Evolutionary conservation across 352 stramenopile species (phyloP).

Genomic region (Pythium oligandrum): DNA sequence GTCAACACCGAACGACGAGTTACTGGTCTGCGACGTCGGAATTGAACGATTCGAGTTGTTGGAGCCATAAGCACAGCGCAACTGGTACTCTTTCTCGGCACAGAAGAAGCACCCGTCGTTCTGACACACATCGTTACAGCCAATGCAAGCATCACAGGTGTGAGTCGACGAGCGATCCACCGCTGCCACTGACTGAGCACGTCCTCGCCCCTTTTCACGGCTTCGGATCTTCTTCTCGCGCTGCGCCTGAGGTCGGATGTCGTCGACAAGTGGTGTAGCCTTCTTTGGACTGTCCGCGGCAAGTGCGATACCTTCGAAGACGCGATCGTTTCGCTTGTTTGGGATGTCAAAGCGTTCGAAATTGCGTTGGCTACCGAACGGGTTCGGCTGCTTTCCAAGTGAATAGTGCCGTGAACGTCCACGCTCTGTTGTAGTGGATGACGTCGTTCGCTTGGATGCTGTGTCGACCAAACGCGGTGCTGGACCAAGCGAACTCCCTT

Average conservation of each 20-base stretch:
- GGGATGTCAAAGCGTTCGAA: too few relatives aligned
- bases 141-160: slow-evolving; percentile 68
- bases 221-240: slow-evolving; percentile 1
- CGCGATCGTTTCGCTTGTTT: too few relatives aligned
- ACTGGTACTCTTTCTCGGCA: slow-evolving; percentile 69
- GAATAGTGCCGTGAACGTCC: too few relatives aligned
- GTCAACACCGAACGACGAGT: slow-evolving; percentile 24
- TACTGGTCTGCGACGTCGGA: neutral
- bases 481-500: too few relatives aligned
- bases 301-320: too few relatives aligned
- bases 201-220: neutral
- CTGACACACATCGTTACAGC: slow-evolving; percentile 72
- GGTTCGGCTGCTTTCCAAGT: too few relatives aligned
- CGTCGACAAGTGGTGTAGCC: too few relatives aligned
- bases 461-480: too few relatives aligned
- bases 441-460: too few relatives aligned
- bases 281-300: too few relatives aligned
- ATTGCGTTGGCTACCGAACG: too few relatives aligned
- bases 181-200: slow-evolving; percentile 3
- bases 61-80: slow-evolving; percentile 36
- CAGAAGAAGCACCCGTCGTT: slow-evolving; percentile 67
- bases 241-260: neutral
- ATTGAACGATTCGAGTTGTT: neutral
- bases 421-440: too few relatives aligned
- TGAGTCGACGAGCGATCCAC: slow-evolving; percentile 19